Evolutionary conservation across 805 yeast genomes (phyloP).

Genomic region (Pichia rugopelliculosa): DNA sequence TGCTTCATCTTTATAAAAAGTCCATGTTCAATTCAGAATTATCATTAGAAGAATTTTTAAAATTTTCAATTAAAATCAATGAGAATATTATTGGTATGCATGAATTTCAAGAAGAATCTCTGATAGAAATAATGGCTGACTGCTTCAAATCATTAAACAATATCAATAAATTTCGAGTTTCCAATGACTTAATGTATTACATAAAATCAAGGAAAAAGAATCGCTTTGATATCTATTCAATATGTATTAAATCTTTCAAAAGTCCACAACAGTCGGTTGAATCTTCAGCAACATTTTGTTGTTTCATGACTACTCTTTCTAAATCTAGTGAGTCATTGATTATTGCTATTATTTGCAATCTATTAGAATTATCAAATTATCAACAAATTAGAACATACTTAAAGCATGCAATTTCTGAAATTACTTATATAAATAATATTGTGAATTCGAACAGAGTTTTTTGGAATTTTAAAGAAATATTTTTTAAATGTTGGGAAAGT

Average conservation of each 20-base stretch:
- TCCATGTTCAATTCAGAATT: conserved; percentile 33
- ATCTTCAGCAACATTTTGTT: conserved; percentile 31
- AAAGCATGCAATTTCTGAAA: conserved; percentile 19
- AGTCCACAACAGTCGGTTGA: conserved; percentile 35
- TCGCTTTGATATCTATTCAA: conserved; percentile 25
- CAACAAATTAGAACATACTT: conserved; percentile 28
- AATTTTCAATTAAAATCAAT: conserved; percentile 22
- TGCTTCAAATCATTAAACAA: conserved; percentile 6
- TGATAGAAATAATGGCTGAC: conserved; percentile 5
- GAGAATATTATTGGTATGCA: not conserved
- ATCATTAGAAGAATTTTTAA: conserved; percentile 28
- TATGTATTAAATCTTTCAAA: conserved; percentile 25
- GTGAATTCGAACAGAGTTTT: conserved; percentile 22
- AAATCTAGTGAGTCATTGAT: conserved; percentile 26
- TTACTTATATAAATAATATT: conserved; percentile 19
- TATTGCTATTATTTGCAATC: conserved; percentile 32
- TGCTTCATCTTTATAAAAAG: conserved; percentile 34
- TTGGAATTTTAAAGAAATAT: conserved; percentile 25
- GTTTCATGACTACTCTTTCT: conserved; percentile 30
- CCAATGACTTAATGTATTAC: conserved; percentile 1
- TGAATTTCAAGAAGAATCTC: not conserved
- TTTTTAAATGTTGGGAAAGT: conserved; percentile 40
- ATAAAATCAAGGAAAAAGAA: conserved; percentile 10
- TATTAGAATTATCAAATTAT: conserved; percentile 35
- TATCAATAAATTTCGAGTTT: conserved; percentile 1